Evolutionary conservation across 176 grass and related monocot genomes (phyloP).

Genomic region (Ensete ventricosum): DNA sequence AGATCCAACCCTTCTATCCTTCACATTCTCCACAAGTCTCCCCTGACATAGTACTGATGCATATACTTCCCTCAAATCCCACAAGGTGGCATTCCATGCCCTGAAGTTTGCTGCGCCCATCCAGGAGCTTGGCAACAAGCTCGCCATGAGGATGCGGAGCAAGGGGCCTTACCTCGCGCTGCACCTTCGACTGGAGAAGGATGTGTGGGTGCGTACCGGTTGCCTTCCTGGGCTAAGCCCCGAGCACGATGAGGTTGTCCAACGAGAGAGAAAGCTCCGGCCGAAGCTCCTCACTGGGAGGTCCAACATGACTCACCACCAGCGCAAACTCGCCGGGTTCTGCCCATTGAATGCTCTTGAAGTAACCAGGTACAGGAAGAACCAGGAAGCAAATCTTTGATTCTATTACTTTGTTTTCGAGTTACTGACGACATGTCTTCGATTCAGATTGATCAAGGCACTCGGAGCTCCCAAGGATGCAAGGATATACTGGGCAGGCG

Average conservation of each 20-base stretch:
- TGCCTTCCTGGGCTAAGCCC: constrained; percentile 10
- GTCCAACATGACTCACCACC: constrained; percentile 5
- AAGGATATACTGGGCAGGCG: constrained; percentile 14
- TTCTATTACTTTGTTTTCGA: too few relatives aligned
- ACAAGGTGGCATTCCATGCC: constrained; percentile 10
- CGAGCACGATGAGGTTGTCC: neutral
- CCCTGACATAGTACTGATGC: too few relatives aligned
- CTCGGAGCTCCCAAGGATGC: constrained; percentile 9
- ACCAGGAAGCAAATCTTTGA: too few relatives aligned
- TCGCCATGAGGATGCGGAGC: constrained; percentile 9
- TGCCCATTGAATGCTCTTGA: constrained; percentile 9
- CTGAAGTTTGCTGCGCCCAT: constrained; percentile 17
- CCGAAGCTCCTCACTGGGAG: constrained; percentile 17
- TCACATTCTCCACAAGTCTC: too few relatives aligned
- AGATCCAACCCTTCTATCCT: too few relatives aligned
- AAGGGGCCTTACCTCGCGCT: neutral
- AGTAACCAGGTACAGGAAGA: neutral
- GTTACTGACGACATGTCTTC: neutral
- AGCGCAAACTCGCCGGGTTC: constrained; percentile 6
- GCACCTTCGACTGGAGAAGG: constrained; percentile 17
- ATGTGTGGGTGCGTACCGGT: constrained; percentile 14
- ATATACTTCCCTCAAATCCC: too few relatives aligned
- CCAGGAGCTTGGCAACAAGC: constrained; percentile 5
- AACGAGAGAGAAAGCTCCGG: neutral
- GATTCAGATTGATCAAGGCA: neutral